Evolutionary conservation across 2,329 filamentous ascomycete genomes (phyloP).

Genomic region (Aspergillus floridensis): DNA sequence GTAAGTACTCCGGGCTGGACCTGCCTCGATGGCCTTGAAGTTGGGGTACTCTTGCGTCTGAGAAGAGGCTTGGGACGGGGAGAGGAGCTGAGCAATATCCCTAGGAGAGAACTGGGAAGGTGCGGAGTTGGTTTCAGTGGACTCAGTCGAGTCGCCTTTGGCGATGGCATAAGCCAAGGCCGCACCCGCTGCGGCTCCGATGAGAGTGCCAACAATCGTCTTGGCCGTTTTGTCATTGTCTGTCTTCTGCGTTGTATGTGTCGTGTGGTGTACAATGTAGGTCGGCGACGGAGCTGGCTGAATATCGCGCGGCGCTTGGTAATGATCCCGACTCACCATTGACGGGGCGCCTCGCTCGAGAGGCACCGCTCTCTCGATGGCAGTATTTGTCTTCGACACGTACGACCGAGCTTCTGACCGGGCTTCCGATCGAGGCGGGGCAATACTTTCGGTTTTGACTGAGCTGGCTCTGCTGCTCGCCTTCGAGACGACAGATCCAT

Average conservation of each 20-base stretch:
- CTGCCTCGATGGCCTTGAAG: constrained; percentile 34
- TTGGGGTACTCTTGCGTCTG: constrained; percentile 24
- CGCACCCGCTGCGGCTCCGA: constrained; percentile 76
- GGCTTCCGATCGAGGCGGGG: constrained; percentile 28
- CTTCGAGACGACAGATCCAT: constrained; percentile 39
- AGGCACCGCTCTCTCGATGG: constrained; percentile 22
- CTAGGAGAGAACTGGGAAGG: constrained; percentile 26
- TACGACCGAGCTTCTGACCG: constrained; percentile 31
- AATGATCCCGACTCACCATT: constrained; percentile 21
- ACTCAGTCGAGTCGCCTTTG: constrained; percentile 51
- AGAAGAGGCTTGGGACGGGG: constrained; percentile 22
- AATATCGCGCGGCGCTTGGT: constrained; percentile 22
- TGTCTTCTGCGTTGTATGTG: constrained; percentile 26
- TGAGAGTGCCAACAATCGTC: constrained; percentile 69
- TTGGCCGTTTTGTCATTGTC: constrained; percentile 52
- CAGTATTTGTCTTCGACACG: constrained; percentile 28
- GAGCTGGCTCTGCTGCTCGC: constrained; percentile 27
- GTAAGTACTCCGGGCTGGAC: constrained; percentile 28
- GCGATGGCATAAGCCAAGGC: constrained; percentile 74
- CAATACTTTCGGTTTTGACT: constrained; percentile 31
- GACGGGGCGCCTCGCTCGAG: constrained; percentile 14
- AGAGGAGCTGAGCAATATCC: constrained; percentile 26
- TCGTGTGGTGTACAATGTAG: constrained; percentile 25
- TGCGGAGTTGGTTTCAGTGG: constrained; percentile 21
- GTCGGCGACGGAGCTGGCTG: constrained; percentile 23